Evolutionary conservation across 2,329 filamentous ascomycete genomes (phyloP), one percentile per base, ranked within the genome.

Genomic region (Talaromyces rugulosus): DNA sequence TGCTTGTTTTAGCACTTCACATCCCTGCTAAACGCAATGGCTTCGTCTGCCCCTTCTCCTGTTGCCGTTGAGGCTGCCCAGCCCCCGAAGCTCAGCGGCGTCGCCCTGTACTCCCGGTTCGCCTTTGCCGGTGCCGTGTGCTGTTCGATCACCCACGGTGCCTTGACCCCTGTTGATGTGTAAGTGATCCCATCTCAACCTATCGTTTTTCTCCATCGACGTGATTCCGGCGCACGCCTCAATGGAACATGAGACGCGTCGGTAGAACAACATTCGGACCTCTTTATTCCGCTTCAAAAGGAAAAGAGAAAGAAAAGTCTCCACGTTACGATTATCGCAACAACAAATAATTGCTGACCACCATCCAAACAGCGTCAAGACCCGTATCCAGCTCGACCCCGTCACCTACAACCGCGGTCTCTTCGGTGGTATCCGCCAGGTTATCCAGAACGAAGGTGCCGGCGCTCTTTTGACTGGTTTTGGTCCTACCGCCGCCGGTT

Each of bases 161-260:
- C 86, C 75, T 88, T 98, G 74, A 99, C 95, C 71, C 95, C 95
- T 76, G 92, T 99, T 80, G 95, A 99, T 90, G 95, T 99, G 94
- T 98, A 95, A 81, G 94, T 91, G 52, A 11, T 8, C 12, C 33
- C 30, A 47, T 47, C 12, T 47, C 44, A 18, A 27, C 8, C 16
- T 47, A 5, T 47, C 16, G 44, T 27, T 4, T 27, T 4, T n/a
- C 23, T 47, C 18, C 4, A 6, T 47, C 44, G 44, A 27, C 18
- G 18, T 47, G 11, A 23, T 47, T 8, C 66, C 52, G 28, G 52
- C 11, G n/a, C 14, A 18, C 12, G 28, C 28, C 9, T 27, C 18
- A 33, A 14, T 47, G 18, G 11, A 47, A 18, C 23, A 47, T 16
- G 36, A 40, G 16, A 36, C 34, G 36, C 36, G 36, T n/a, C 16